Evolutionary conservation across 1,139 yeast genomes (phyloP).

Genomic region (Zygotorulaspora mrakii): DNA sequence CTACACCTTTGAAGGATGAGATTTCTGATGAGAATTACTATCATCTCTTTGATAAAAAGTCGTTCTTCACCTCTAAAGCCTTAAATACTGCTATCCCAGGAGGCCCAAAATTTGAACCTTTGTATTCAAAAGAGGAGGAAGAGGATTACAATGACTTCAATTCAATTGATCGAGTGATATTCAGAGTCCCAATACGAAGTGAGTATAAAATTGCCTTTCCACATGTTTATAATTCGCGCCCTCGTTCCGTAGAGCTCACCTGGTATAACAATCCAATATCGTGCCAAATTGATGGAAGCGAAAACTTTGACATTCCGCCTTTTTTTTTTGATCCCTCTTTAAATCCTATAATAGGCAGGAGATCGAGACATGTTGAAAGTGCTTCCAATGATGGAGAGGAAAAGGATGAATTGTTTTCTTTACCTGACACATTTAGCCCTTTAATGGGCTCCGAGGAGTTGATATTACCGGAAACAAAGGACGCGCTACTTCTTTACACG

Average conservation of each 20-base stretch:
- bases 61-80: conserved; percentile 88
- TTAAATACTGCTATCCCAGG: conserved; percentile 85
- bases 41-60: conserved; percentile 68
- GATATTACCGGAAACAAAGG: conserved; percentile 48
- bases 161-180: conserved; percentile 79
- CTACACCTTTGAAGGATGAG: conserved; percentile 65
- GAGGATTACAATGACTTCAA: conserved; percentile 90
- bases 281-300: conserved; percentile 45
- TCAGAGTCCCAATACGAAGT: conserved; percentile 69
- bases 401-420: conserved; percentile 35
- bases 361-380: conserved; percentile 28
- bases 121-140: conserved; percentile 64
- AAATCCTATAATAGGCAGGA: conserved; percentile 49
- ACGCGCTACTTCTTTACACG: conserved; percentile 64
- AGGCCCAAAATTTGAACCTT: conserved; percentile 93
- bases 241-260: conserved; percentile 56
- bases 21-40: conserved; percentile 52
- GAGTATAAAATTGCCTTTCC: conserved; percentile 89
- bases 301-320: conserved; percentile 51
- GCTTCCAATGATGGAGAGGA: conserved; percentile 24
- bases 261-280: conserved; percentile 62
- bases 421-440: conserved; percentile 46
- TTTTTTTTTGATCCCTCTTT: conserved; percentile 53
- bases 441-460: conserved; percentile 45
- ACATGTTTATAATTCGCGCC: conserved; percentile 74